Percentiles rank a stretch among this genome's conserved stretches.
phyloP scores from a whole-genome alignment of 768 basidiomycete genomes.

The Lentinula boryana region DNA sequence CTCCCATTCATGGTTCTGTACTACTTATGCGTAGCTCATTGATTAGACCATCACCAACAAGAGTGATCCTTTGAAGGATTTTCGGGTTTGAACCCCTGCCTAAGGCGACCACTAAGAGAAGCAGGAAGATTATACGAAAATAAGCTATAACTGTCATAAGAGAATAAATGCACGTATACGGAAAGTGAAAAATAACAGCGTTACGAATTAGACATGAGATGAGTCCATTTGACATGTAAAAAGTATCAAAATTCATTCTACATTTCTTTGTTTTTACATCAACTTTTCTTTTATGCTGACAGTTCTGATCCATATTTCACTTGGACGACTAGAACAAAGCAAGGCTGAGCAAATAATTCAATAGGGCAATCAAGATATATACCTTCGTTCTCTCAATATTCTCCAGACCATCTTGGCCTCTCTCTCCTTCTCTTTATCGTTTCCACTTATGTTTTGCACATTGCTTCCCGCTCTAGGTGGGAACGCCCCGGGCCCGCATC shows the following conservation, averaged over 20 bases:
- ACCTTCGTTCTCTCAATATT: slow-evolving; percentile 77
- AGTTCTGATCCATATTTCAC: slow-evolving; percentile 66
- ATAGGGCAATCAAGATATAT: slow-evolving; percentile 11
- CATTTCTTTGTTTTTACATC: slow-evolving; percentile 23
- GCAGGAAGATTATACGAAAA: not conserved
- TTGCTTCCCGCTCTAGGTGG: slow-evolving; percentile 46
- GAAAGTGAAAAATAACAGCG: not conserved
- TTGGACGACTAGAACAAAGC: slow-evolving; percentile 48
- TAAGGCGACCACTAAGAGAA: not conserved
- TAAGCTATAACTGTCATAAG: not conserved
- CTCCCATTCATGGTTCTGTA: too few species aligned
- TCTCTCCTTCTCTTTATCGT: slow-evolving; percentile 23
- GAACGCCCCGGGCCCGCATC: slow-evolving; percentile 65
- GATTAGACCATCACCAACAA: too few species aligned
- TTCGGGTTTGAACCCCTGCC: too few species aligned
- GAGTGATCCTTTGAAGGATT: too few species aligned
- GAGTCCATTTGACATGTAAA: not conserved
- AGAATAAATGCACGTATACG: not conserved
- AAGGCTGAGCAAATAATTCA: slow-evolving; percentile 24
- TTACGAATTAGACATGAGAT: not conserved
- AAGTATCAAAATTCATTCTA: not conserved
- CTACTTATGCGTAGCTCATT: too few species aligned
- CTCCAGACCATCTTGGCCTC: slow-evolving; percentile 57
- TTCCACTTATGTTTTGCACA: slow-evolving; percentile 8
- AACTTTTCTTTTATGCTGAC: slow-evolving; percentile 64